Evolutionary conservation across 2,329 filamentous ascomycete genomes (phyloP), one percentile per base, ranked within the genome.

Genomic region (Scytalidium sp.): DNA sequence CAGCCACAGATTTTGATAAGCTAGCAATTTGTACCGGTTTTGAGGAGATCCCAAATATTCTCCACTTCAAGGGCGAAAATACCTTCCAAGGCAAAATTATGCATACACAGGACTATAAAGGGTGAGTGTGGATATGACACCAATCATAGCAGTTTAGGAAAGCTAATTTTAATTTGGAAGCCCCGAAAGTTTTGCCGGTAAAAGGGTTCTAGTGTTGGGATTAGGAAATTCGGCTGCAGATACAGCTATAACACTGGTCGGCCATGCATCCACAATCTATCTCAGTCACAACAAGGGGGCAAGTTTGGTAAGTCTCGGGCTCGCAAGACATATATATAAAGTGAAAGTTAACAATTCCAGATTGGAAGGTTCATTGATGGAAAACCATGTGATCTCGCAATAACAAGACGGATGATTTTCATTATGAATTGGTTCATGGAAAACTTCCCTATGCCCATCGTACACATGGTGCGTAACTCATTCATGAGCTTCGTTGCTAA

Each of bases 171-270:
- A 48, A 29, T 42, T 44, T 7, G 17, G 56, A 32, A 64, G 64
- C 3, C 59, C 67, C 2, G 57, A 62, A 2, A 56, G 60, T 17
- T 75, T 73, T 56, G 62, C 65, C 11, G 68, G 61, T 6, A 71
- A 75, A 53, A 71, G 61, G 9, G 70, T 77, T 2, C 49, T 77
- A 1, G 60, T 78, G 0, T 61, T 76, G 2, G 74, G 74, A 5
- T 56, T 75, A 21, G 69, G 69, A 15, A 70, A 68, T 42, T 74
- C 70, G 1, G 59, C 64, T 0, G 65, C 63, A 19, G 70, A 73
- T 48, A 56, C 69, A 3, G 61, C 68, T 10, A 62, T 67, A 2
- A 60, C 61, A 4, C 60, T 75, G 4, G 57, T 66, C 0, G 60
- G 62, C 0, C 58, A 67, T 7, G 68, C 69, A 1, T 56, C 64